Percentiles rank a stretch among this genome's conserved stretches.
Evolutionary conservation across 192 early-diverging fungal species (phyloP).

Genomic region (Linnemannia exigua): DNA sequence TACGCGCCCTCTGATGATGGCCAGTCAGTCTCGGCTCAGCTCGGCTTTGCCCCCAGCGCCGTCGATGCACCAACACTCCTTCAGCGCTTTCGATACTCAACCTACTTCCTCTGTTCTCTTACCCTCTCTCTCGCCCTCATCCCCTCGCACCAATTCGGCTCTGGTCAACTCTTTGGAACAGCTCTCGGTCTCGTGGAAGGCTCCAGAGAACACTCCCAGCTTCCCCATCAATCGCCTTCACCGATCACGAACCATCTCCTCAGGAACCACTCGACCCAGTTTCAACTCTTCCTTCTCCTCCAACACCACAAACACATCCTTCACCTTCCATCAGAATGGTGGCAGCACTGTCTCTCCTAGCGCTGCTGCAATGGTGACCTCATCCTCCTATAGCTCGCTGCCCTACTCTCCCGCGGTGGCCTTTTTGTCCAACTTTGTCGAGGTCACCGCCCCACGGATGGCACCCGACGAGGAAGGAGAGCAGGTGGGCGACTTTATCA

Average conservation of each 20-base stretch:
- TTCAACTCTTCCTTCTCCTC: slow-evolving; percentile 39
- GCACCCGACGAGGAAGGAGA: slow-evolving; percentile 75
- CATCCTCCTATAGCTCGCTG: slow-evolving; percentile 51
- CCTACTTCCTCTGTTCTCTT: slow-evolving; percentile 23
- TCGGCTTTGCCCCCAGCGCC: slow-evolving; percentile 46
- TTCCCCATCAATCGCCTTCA: slow-evolving; percentile 55
- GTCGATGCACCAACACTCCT: slow-evolving; percentile 9
- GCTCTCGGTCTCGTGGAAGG: slow-evolving; percentile 54
- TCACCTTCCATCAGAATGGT: slow-evolving; percentile 6
- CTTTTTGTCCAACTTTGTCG: slow-evolving; percentile 55
- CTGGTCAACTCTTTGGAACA: slow-evolving; percentile 51
- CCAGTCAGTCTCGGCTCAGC: slow-evolving; percentile 34
- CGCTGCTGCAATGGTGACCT: slow-evolving; percentile 28
- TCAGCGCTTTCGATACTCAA: slow-evolving; percentile 3
- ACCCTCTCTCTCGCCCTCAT: slow-evolving; percentile 46
- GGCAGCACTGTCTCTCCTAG: slow-evolving; percentile 25
- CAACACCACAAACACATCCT: slow-evolving; percentile 15
- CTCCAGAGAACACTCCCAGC: slow-evolving; percentile 47
- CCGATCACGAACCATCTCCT: slow-evolving; percentile 48
- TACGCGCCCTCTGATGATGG: slow-evolving; percentile 52
- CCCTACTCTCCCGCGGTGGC: slow-evolving; percentile 57
- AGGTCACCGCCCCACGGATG: slow-evolving; percentile 39
- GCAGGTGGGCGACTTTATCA: slow-evolving; percentile 78
- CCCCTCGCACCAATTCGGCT: slow-evolving; percentile 40
- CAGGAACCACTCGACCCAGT: slow-evolving; percentile 29